phyloP scores from a whole-genome alignment of 495 filamentous ascomycete species.

The Penicillium dipodomyicola region DNA sequence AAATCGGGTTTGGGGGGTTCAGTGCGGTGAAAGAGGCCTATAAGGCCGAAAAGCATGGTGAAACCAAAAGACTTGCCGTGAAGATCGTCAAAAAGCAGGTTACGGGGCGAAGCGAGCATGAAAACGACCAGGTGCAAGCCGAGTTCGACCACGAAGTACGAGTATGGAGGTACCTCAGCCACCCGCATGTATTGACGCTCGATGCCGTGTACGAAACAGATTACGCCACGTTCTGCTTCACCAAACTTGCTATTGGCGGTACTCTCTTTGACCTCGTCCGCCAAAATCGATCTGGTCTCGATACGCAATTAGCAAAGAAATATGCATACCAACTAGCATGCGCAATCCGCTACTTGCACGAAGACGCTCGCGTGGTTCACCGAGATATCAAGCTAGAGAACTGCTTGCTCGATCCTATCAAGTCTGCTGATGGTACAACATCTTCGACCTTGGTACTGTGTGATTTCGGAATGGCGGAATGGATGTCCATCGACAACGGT shows the following conservation, averaged over 20 bases:
- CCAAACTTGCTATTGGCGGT: conserved; percentile 62
- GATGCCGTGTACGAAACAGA: conserved; percentile 68
- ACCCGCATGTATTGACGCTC: conserved; percentile 63
- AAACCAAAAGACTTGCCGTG: conserved; percentile 57
- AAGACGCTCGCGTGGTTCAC: conserved; percentile 69
- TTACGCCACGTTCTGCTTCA: conserved; percentile 74
- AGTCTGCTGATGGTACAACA: conserved; percentile 42
- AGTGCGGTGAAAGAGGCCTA: conserved; percentile 69
- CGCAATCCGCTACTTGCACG: conserved; percentile 69
- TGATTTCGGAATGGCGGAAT: conserved; percentile 77
- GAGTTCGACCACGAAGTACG: conserved; percentile 74
- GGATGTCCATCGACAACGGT: conserved; percentile 56
- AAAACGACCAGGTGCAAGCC: conserved; percentile 68
- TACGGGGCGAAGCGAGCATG: conserved; percentile 52
- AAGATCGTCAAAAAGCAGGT: conserved; percentile 70
- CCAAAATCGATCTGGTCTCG: conserved; percentile 56
- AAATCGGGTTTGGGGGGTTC: conserved; percentile 69
- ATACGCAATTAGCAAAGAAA: conserved; percentile 52
- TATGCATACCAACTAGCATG: conserved; percentile 68
- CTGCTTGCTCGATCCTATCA: conserved; percentile 62
- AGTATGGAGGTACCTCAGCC: conserved; percentile 67
- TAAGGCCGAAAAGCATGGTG: conserved; percentile 57
- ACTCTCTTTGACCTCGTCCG: conserved; percentile 70
- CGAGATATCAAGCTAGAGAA: conserved; percentile 78
- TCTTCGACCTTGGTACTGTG: conserved; percentile 62